Conservation (phyloP, 106 monocot genomes). For the Phalaenopsis aphrodite region DNA sequence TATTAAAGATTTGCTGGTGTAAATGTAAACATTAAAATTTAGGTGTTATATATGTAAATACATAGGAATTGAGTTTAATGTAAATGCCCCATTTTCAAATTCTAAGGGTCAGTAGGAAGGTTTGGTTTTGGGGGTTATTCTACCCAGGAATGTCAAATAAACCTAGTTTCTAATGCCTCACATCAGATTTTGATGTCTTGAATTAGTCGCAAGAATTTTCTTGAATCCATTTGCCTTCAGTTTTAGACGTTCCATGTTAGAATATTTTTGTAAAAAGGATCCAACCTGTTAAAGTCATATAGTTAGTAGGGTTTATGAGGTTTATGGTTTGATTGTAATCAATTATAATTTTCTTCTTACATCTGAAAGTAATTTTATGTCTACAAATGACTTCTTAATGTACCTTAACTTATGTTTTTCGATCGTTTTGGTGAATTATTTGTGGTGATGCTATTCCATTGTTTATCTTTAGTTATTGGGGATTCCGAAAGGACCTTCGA, state of each 20-base stretch:
- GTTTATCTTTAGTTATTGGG: constrained; percentile 44
- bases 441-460: not conserved
- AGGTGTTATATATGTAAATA: too few species aligned
- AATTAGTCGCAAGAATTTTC: not conserved
- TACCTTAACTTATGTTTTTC: not conserved
- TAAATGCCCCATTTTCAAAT: not conserved
- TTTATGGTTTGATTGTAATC: constrained; percentile 3
- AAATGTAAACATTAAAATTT: too few species aligned
- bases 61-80: too few species aligned
- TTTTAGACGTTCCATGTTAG: not conserved
- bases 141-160: not conserved
- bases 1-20: too few species aligned
- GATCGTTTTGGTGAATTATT: not conserved
- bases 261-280: not conserved
- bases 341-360: not conserved
- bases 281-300: not conserved
- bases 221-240: not conserved
- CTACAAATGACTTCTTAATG: not conserved
- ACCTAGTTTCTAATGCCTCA: not conserved
- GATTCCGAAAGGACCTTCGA: constrained; percentile 32
- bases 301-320: not conserved
- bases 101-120: not conserved
- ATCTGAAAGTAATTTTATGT: not conserved
- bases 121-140: not conserved
- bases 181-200: not conserved